phyloP scores from a whole-genome alignment of 495 filamentous ascomycete genomes.

The Penicillium coprophilum region DNA sequence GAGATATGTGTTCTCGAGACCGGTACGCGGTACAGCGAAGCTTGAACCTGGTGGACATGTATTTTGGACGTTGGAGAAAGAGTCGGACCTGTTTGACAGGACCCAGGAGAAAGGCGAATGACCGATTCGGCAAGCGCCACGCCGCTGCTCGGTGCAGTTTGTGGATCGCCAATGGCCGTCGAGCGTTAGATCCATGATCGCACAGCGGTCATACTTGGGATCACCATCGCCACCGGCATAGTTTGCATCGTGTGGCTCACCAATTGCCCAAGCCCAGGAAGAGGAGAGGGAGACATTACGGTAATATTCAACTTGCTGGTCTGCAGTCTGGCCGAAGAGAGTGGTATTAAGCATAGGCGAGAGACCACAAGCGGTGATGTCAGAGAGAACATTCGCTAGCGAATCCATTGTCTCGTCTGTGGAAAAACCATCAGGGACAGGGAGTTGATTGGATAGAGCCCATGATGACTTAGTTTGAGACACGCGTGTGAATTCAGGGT shows the following conservation, averaged over 20 bases:
- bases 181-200: constrained; percentile 45
- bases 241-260: constrained; percentile 50
- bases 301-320: constrained; percentile 46
- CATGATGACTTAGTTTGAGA: constrained; percentile 57
- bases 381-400: constrained; percentile 34
- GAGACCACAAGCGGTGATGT: constrained; percentile 57
- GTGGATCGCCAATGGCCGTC: constrained; percentile 55
- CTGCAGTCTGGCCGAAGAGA: constrained; percentile 52
- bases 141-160: constrained; percentile 52
- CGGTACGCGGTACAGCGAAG: constrained; percentile 57
- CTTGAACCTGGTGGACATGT: constrained; percentile 39
- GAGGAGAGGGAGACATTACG: constrained; percentile 48
- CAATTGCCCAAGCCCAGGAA: constrained; percentile 60
- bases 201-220: constrained; percentile 47
- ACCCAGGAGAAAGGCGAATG: constrained; percentile 55
- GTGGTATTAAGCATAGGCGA: constrained; percentile 57
- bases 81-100: constrained; percentile 38
- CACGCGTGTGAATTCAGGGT: constrained; percentile 35
- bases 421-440: constrained; percentile 31
- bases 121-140: constrained; percentile 53
- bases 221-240: constrained; percentile 23
- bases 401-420: constrained; percentile 34
- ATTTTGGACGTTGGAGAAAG: constrained; percentile 39
- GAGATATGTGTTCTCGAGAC: constrained; percentile 61
- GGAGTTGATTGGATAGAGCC: constrained; percentile 42